These are phyloP conservation scores for Aureobasidium leucospermi DNA, from an alignment of 2,329 filamentous ascomycete species.

Conservation along the genomic window DNA sequence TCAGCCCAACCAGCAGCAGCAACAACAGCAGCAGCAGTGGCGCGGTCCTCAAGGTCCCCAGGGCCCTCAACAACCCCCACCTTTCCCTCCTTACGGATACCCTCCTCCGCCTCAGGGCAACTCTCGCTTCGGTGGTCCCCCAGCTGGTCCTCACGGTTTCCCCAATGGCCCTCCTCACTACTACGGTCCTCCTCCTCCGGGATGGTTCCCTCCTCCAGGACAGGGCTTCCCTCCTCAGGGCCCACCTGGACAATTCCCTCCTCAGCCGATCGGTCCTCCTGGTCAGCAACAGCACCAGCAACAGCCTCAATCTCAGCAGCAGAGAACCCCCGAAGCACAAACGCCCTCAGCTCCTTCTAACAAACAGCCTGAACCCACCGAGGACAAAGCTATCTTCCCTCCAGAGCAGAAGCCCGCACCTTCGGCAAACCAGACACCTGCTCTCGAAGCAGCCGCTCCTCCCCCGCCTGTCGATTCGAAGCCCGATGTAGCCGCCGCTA, in stretches of 20 bases:
- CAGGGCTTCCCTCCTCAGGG: constrained; percentile 46
- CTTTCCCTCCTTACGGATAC: constrained; percentile 33
- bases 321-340: background rate
- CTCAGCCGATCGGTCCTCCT: constrained; percentile 47
- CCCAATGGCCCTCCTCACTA: constrained; percentile 53
- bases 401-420: constrained; percentile 25
- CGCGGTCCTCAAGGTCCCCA: constrained; percentile 32
- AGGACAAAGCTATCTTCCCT: constrained; percentile 18
- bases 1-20: constrained; percentile 33
- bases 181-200: constrained; percentile 40
- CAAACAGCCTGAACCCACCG: constrained; percentile 23
- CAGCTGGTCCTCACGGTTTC: constrained; percentile 38
- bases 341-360: constrained; percentile 34
- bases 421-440: constrained; percentile 23
- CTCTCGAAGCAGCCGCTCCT: constrained; percentile 42
- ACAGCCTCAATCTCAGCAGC: constrained; percentile 17
- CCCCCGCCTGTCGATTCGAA: constrained; percentile 63
- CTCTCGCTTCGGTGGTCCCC: constrained; percentile 35
- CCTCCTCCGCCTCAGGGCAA: constrained; percentile 37
- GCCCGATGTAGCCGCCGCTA: constrained; percentile 52
- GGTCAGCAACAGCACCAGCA: constrained; percentile 30
- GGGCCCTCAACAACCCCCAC: constrained; percentile 10
- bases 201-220: constrained; percentile 66
- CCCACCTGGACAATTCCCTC: constrained; percentile 38
- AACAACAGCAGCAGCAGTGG: constrained; percentile 26